phyloP scores from a whole-genome alignment of 495 filamentous ascomycete species.

The Penicillium pancosmium region DNA sequence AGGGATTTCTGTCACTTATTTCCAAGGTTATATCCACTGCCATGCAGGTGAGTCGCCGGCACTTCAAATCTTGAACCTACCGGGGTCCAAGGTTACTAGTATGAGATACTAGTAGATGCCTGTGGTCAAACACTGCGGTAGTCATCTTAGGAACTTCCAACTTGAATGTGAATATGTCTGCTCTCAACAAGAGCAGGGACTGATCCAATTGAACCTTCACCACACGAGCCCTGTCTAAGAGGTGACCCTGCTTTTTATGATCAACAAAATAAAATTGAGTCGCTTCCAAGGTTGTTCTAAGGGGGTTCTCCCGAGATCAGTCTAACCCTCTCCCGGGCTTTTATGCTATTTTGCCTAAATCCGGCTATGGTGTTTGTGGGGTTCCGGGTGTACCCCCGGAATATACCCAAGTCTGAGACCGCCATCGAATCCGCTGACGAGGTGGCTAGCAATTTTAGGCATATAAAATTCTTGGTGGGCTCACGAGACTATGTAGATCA shows the following conservation, averaged over 20 bases:
- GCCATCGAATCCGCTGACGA: background rate
- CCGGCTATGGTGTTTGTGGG: background rate
- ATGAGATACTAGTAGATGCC: too few species aligned
- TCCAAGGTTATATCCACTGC: too few species aligned
- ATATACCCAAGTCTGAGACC: background rate
- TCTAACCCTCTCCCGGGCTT: constrained; percentile 10
- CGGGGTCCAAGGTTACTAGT: too few species aligned
- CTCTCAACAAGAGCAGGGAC: background rate
- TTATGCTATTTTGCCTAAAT: constrained; percentile 20
- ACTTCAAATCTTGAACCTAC: too few species aligned
- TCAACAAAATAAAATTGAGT: constrained; percentile 5
- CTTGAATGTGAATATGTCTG: background rate
- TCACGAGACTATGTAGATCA: too few species aligned
- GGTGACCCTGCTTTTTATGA: constrained; percentile 4
- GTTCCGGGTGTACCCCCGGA: too few species aligned
- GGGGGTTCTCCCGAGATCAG: background rate
- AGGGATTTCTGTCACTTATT: too few species aligned
- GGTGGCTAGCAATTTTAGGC: too few species aligned
- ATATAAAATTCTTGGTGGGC: too few species aligned
- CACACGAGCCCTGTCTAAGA: background rate
- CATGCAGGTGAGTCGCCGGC: too few species aligned
- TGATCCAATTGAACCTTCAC: background rate
- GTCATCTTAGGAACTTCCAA: too few species aligned
- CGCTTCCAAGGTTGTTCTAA: background rate
- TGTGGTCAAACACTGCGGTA: too few species aligned